Conservation (phyloP, 192 early-diverging fungal genomes). For the Pilaira anomala region DNA sequence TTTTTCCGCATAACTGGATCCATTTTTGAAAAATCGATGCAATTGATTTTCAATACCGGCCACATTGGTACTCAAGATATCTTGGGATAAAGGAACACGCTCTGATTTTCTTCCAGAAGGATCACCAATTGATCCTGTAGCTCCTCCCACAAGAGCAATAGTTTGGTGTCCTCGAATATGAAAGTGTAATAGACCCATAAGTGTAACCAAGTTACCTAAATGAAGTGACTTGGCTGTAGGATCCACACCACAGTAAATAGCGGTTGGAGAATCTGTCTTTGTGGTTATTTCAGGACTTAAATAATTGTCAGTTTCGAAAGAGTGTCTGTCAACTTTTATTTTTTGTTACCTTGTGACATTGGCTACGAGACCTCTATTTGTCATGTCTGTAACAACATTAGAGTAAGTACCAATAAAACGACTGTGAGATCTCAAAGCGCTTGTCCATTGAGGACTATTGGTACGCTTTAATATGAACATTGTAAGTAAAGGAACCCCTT, state of each 20-base stretch:
- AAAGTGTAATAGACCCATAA: conserved; percentile 86
- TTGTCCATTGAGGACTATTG: no score
- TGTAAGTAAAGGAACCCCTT: no score
- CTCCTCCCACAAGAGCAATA: conserved; percentile 84
- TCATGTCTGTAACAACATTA: conserved; percentile 29
- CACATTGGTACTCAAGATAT: conserved; percentile 59
- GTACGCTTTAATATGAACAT: no score
- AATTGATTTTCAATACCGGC: conserved; percentile 71
- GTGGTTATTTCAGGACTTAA: conserved; percentile 46
- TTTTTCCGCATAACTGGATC: conserved; percentile 35
- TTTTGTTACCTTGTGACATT: conserved; percentile 20
- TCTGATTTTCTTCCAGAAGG: conserved; percentile 86
- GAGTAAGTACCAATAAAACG: not conserved
- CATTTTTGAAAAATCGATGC: conserved; percentile 63
- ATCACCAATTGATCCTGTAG: conserved; percentile 91
- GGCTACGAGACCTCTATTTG: conserved; percentile 19
- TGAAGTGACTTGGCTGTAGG: conserved; percentile 91
- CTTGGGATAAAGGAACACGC: conserved; percentile 60
- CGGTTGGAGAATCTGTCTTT: conserved; percentile 44
- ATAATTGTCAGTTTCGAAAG: not conserved
- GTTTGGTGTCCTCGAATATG: conserved; percentile 76
- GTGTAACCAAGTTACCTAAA: conserved; percentile 83
- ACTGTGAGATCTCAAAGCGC: no score
- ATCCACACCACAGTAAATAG: conserved; percentile 90
- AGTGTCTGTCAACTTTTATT: not conserved